Evolutionary conservation across 306 rosid genomes (phyloP).

Genomic region (Ochetophila trinervis): DNA sequence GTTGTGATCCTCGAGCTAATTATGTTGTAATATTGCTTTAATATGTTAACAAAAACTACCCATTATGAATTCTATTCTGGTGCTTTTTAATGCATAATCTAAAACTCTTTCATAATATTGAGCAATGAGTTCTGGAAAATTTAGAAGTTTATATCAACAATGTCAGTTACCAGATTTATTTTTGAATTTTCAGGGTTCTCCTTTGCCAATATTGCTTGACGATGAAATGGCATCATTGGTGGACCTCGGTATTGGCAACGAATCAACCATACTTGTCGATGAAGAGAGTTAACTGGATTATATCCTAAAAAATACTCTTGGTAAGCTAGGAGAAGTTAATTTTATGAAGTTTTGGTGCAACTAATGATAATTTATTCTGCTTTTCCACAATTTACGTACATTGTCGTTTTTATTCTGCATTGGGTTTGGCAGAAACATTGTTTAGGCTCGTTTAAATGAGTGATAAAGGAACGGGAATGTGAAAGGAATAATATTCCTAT

Average conservation of each 20-base stretch:
- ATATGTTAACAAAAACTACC: too few relatives aligned
- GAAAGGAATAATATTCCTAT: too few relatives aligned
- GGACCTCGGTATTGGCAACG: conserved; percentile 69
- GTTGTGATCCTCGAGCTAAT: too few relatives aligned
- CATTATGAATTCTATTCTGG: not conserved
- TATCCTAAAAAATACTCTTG: not conserved
- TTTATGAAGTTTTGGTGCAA: too few relatives aligned
- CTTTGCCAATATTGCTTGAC: conserved; percentile 68
- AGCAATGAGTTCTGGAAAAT: not conserved
- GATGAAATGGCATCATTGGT: conserved; percentile 67
- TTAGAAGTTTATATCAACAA: not conserved
- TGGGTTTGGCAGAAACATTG: too few relatives aligned
- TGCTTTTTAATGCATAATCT: not conserved
- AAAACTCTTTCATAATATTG: not conserved
- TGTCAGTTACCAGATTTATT: conserved; percentile 8
- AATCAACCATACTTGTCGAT: conserved; percentile 67
- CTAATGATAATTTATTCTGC: too few relatives aligned
- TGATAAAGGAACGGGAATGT: too few relatives aligned
- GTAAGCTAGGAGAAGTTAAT: too few relatives aligned
- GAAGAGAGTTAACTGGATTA: conserved; percentile 53
- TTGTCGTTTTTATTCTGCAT: too few relatives aligned
- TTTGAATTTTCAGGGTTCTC: conserved; percentile 63
- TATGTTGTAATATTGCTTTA: too few relatives aligned
- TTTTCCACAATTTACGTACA: too few relatives aligned
- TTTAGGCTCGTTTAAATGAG: too few relatives aligned